phyloP scores from a whole-genome alignment of 169 alveolate species.

The Blepharisma undulans region DNA sequence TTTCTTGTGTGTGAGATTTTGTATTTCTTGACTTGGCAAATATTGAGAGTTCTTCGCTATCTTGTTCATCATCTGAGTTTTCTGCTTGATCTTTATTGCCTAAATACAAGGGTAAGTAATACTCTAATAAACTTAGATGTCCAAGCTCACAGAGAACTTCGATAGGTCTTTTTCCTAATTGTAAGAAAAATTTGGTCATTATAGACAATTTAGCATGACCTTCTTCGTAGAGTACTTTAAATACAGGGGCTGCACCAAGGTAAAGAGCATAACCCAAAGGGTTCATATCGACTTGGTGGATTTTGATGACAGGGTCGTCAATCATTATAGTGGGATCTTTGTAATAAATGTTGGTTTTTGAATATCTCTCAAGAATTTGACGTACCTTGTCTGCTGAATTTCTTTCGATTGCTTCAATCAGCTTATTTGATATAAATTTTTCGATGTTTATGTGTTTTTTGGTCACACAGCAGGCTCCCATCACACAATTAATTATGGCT shows the following conservation, averaged over 20 bases:
- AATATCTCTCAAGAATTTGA: not conserved
- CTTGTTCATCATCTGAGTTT: not conserved
- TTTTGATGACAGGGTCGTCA: not conserved
- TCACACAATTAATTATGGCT: not conserved
- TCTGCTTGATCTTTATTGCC: not conserved
- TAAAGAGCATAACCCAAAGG: constrained; percentile 23
- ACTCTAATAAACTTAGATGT: not conserved
- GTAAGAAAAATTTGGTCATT: not conserved
- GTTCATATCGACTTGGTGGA: constrained; percentile 18
- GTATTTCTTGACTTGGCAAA: constrained; percentile 5
- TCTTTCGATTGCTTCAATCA: not conserved
- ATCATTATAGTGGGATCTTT: not conserved
- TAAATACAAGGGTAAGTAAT: constrained; percentile 27
- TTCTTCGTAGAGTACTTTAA: not conserved
- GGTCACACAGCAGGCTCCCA: constrained; percentile 20
- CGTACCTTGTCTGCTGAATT: not conserved
- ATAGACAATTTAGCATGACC: constrained; percentile 17
- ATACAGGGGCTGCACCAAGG: not conserved
- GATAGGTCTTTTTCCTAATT: constrained; percentile 22
- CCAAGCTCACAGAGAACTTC: constrained; percentile 35
- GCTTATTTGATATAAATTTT: not conserved
- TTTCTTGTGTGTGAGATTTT: constrained; percentile 20
- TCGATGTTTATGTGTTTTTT: not conserved
- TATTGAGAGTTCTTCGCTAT: not conserved
- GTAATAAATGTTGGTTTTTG: not conserved